These are phyloP conservation scores for Purshia tridentata DNA, from an alignment of 306 rosid genomes.

Conservation along the genomic window DNA sequence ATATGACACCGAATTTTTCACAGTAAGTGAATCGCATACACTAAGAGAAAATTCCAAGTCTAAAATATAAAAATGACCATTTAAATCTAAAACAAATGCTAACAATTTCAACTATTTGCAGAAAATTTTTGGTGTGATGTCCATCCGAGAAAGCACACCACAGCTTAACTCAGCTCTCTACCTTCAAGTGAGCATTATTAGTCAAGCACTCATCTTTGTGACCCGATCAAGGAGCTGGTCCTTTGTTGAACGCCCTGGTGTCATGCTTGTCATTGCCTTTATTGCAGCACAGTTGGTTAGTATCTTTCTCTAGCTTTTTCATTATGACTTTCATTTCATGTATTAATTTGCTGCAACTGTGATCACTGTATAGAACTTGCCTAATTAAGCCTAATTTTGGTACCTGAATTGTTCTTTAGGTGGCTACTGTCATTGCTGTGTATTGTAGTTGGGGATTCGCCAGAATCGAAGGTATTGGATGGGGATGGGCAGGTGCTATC, in stretches of 20 bases:
- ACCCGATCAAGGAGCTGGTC: constrained; percentile 93
- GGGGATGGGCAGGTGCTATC: constrained; percentile 87
- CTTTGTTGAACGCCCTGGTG: constrained; percentile 71
- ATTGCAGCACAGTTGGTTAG: constrained; percentile 79
- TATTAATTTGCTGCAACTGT: background rate
- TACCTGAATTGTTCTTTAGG: constrained; percentile 31
- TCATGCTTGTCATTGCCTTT: constrained; percentile 61
- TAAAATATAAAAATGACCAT: background rate
- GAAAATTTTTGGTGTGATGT: constrained; percentile 47
- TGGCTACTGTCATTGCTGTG: constrained; percentile 77
- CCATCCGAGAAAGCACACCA: constrained; percentile 28
- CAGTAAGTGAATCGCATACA: constrained; percentile 38
- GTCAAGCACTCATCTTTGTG: constrained; percentile 92
- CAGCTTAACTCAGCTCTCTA: constrained; percentile 79
- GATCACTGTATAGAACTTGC: background rate
- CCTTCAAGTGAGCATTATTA: constrained; percentile 93
- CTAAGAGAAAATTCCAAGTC: background rate
- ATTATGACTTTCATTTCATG: background rate
- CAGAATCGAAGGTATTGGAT: constrained; percentile 70
- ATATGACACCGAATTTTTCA: constrained; percentile 51
- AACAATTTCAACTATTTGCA: constrained; percentile 6
- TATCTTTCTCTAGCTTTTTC: background rate
- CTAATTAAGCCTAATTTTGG: background rate
- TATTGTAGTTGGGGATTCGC: constrained; percentile 80
- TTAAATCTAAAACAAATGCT: background rate